Evolutionary conservation across 495 filamentous ascomycete genomes (phyloP).

Genomic region (Lepidopterella palustris): DNA sequence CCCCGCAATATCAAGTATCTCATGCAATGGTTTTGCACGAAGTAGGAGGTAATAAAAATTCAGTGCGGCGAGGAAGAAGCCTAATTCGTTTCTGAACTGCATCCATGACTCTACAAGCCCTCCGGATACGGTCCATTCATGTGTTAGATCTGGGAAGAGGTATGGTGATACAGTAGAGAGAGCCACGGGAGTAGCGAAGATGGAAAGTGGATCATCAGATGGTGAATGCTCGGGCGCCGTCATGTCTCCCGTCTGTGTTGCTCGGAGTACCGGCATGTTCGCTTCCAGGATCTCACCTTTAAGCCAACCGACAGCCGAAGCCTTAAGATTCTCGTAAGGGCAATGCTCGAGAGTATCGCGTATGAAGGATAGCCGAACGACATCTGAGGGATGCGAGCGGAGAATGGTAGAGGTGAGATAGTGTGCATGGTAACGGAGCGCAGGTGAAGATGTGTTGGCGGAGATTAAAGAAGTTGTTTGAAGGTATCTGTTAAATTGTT

Average conservation of each 20-base stretch:
- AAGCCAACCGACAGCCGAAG: conserved; percentile 76
- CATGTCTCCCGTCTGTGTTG: conserved; percentile 17
- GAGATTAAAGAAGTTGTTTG: conserved; percentile 61
- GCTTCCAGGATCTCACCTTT: conserved; percentile 70
- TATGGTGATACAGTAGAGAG: conserved; percentile 44
- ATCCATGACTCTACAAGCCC: conserved; percentile 35
- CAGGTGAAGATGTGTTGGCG: conserved; percentile 59
- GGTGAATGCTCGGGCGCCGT: neutral
- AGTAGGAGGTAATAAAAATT: conserved; percentile 50
- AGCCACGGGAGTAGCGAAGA: conserved; percentile 52
- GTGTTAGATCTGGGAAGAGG: conserved; percentile 42
- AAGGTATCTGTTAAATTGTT: conserved; percentile 37
- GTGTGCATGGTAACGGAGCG: conserved; percentile 66
- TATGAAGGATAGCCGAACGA: conserved; percentile 67
- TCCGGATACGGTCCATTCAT: conserved; percentile 24
- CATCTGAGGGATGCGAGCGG: conserved; percentile 66
- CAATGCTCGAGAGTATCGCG: conserved; percentile 75
- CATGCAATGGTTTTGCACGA: conserved; percentile 46
- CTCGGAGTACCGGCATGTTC: conserved; percentile 27
- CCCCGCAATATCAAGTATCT: conserved; percentile 38
- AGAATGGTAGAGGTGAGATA: conserved; percentile 65
- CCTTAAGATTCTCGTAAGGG: conserved; percentile 69
- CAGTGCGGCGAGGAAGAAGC: conserved; percentile 45
- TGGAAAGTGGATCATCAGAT: conserved; percentile 17
- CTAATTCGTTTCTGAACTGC: conserved; percentile 39